A percentile compares a stretch with the other conserved stretches of the same genome.
Conservation (phyloP, 148 eudicot genomes). For the Silene conica region DNA sequence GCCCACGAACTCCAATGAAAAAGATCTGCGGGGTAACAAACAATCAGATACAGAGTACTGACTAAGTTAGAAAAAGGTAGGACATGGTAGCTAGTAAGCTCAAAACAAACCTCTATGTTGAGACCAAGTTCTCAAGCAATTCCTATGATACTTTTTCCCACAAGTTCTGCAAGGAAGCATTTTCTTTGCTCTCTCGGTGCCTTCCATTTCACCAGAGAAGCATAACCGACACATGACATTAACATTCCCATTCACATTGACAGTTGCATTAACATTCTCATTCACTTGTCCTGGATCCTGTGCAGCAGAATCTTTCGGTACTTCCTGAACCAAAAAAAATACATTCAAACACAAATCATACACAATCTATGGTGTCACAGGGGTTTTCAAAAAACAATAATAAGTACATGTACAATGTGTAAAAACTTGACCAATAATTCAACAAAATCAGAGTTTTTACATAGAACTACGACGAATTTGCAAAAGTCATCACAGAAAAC, state of each 20-base stretch:
- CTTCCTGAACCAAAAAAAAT: constrained; percentile 36
- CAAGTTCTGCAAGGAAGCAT: constrained; percentile 85
- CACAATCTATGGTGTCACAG: neutral
- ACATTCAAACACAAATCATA: neutral
- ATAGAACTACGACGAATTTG: too few relatives aligned
- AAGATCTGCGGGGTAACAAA: constrained; percentile 48
- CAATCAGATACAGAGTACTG: neutral
- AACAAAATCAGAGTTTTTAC: too few relatives aligned
- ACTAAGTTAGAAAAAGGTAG: neutral
- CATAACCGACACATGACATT: constrained; percentile 92
- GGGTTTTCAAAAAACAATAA: too few relatives aligned
- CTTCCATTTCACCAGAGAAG: constrained; percentile 83
- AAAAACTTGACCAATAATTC: too few relatives aligned
- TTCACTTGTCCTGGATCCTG: constrained; percentile 58
- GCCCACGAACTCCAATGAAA: constrained; percentile 99
- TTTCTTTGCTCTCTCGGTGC: constrained; percentile 82
- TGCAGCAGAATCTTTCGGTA: constrained; percentile 43
- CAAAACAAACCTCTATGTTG: constrained; percentile 67
- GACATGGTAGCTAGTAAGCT: neutral
- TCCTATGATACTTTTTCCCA: constrained; percentile 88
- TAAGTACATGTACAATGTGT: too few relatives aligned
- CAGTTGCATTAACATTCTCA: constrained; percentile 41
- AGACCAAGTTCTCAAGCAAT: constrained; percentile 84
- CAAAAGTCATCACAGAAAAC: too few relatives aligned
- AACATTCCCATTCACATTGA: constrained; percentile 35